A percentile compares a stretch with the other conserved stretches of the same genome.
Conservation (phyloP, 768 basidiomycete genomes). For the Podaxis carcinomalis region DNA sequence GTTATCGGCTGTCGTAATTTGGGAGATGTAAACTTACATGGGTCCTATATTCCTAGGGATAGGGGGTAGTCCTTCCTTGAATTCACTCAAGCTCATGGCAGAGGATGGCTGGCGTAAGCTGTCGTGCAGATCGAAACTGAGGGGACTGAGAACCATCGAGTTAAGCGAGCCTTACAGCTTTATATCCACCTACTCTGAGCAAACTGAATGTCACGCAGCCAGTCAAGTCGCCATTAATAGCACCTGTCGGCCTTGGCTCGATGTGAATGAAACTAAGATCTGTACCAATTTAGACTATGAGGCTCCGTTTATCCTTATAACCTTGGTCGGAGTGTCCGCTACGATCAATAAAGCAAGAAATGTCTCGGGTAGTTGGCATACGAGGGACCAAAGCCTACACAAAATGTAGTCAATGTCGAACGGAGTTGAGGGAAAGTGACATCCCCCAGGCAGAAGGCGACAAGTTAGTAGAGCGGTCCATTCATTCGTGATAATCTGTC, state of each 20-base stretch:
- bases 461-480: background rate
- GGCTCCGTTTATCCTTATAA: background rate
- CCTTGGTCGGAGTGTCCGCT: background rate
- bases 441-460: background rate
- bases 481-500: background rate
- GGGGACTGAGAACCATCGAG: background rate
- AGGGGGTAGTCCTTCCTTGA: background rate
- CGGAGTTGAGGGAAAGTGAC: background rate
- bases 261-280: background rate
- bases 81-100: background rate
- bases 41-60: constrained; percentile 3
- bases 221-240: background rate
- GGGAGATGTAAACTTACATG: background rate
- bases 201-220: background rate
- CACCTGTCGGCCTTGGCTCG: background rate
- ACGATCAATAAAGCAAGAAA: background rate
- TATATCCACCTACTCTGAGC: background rate
- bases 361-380: background rate
- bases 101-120: background rate
- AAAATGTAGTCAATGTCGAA: background rate
- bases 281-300: background rate
- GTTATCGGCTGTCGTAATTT: background rate
- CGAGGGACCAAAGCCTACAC: background rate
- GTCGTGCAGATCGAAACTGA: background rate
- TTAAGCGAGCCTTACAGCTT: background rate